phyloP scores from a whole-genome alignment of 371 early-diverging fungal species.

The Rhizopus stolonifer region DNA sequence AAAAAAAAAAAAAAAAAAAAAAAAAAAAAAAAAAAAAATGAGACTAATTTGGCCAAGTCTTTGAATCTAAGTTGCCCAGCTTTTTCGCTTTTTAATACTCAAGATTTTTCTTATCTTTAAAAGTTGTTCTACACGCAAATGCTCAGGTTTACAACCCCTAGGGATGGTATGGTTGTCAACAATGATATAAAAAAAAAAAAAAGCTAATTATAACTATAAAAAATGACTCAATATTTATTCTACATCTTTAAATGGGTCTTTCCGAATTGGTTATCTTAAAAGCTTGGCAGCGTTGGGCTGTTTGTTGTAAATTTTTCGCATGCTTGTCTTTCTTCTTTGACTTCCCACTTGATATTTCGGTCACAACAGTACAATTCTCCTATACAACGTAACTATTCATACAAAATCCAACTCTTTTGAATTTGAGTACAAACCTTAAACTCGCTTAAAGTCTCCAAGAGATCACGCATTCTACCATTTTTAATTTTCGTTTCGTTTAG shows the following conservation, averaged over 20 bases:
- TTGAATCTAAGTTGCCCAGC: too few species aligned
- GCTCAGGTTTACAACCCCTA: conserved; percentile 6
- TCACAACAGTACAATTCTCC: conserved; percentile 3
- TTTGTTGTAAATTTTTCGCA: conserved; percentile 9
- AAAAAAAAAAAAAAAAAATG: too few species aligned
- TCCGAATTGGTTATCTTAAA: not conserved
- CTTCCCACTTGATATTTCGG: conserved; percentile 7
- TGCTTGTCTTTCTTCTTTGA: conserved; percentile 10
- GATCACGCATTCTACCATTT: conserved; percentile 5
- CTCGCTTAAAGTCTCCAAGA: conserved; percentile 6
- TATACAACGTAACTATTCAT: conserved; percentile 10
- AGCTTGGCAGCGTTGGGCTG: conserved; percentile 4
- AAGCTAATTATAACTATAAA: conserved; percentile 7
- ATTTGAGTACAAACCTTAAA: conserved; percentile 6
- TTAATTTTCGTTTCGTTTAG: conserved; percentile 1
- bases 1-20: too few species aligned
- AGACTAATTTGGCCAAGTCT: too few species aligned
- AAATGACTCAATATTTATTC: not conserved
- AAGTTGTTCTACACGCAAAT: conserved; percentile 2
- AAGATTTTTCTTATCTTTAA: conserved; percentile 2
- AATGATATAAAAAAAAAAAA: conserved; percentile 3
- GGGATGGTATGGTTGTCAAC: conserved; percentile 6
- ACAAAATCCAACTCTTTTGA: conserved; percentile 4
- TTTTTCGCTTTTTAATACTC: conserved; percentile 14
- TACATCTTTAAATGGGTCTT: too few species aligned